Evolutionary conservation across 2,329 filamentous ascomycete species (phyloP).

Genomic region (Fonsecaea erecta): DNA sequence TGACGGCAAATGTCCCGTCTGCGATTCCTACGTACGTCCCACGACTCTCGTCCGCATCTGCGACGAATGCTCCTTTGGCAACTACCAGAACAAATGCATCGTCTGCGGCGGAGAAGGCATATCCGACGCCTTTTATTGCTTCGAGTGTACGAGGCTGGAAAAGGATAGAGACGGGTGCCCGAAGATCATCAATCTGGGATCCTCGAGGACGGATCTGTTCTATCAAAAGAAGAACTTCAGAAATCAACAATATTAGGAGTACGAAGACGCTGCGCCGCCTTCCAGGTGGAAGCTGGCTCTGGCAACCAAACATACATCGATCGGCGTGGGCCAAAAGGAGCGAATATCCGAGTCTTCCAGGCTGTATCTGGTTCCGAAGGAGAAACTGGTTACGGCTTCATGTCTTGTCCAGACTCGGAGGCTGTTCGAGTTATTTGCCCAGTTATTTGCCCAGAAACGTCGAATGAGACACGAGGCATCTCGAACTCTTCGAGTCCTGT

Average conservation of each 20-base stretch:
- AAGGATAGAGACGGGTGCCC: slow-evolving; percentile 97
- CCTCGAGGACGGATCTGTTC: slow-evolving; percentile 89
- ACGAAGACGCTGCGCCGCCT: neutral
- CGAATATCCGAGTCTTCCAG: neutral
- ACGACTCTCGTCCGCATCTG: slow-evolving; percentile 98
- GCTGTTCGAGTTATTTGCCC: neutral
- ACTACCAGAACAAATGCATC: slow-evolving; percentile 99
- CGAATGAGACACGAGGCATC: neutral
- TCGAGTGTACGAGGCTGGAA: slow-evolving; percentile 94
- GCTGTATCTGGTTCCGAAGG: too few relatives aligned
- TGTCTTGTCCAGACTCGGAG: neutral
- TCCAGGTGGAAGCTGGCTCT: neutral
- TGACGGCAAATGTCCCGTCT: slow-evolving; percentile 98
- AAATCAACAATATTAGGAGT: slow-evolving; percentile 54
- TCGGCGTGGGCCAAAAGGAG: neutral
- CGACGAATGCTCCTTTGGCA: slow-evolving; percentile 98
- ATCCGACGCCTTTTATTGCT: slow-evolving; percentile 98
- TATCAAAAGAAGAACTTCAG: slow-evolving; percentile 75
- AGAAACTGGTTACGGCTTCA: too few relatives aligned
- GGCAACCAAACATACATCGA: neutral
- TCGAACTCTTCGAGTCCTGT: neutral
- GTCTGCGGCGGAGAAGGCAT: slow-evolving; percentile 98
- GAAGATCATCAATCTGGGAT: slow-evolving; percentile 98
- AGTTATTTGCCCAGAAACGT: neutral
- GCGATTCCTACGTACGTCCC: slow-evolving; percentile 97